Evolutionary conservation across 345 rosid genomes (phyloP).

Genomic region (Cardiospermum halicacabum): DNA sequence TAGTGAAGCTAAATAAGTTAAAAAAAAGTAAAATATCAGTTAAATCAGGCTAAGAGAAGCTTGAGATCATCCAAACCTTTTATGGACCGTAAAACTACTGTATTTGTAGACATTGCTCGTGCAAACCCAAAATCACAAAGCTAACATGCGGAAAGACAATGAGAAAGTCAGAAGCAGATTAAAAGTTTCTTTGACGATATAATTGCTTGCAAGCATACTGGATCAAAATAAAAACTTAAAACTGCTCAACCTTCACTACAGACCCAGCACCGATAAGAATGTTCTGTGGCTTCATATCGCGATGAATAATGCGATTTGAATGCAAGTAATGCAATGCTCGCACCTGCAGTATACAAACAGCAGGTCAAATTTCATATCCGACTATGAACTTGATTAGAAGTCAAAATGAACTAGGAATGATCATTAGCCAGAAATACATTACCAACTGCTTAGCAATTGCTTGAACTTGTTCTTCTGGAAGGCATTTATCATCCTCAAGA

Average conservation of each 20-base stretch:
- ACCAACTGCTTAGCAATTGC: slow-evolving; percentile 99
- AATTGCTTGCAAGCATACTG: too few relatives aligned
- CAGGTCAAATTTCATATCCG: too few relatives aligned
- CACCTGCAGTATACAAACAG: slow-evolving; percentile 47
- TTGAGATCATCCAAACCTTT: slow-evolving; percentile 52
- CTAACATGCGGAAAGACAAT: slow-evolving; percentile 34
- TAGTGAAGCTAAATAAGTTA: not conserved
- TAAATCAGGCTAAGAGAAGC: not conserved
- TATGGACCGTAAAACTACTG: slow-evolving; percentile 90
- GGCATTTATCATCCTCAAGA: slow-evolving; percentile 95
- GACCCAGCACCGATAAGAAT: slow-evolving; percentile 94
- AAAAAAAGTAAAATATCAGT: slow-evolving; percentile 1
- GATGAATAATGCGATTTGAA: slow-evolving; percentile 96
- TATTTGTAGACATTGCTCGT: slow-evolving; percentile 97
- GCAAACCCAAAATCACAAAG: slow-evolving; percentile 99
- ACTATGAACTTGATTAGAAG: too few relatives aligned
- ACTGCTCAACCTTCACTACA: slow-evolving; percentile 67
- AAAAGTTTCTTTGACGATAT: not conserved
- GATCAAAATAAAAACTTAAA: not conserved
- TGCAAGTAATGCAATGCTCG: slow-evolving; percentile 91
- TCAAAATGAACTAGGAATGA: not conserved
- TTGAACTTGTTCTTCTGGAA: slow-evolving; percentile 96
- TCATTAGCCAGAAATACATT: slow-evolving; percentile 18
- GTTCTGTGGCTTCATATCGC: slow-evolving; percentile 99
- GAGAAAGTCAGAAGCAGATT: slow-evolving; percentile 3